These are phyloP conservation scores for Parascedosporium putredinis DNA, from an alignment of 2,329 filamentous ascomycete species.

Conservation along the genomic window DNA sequence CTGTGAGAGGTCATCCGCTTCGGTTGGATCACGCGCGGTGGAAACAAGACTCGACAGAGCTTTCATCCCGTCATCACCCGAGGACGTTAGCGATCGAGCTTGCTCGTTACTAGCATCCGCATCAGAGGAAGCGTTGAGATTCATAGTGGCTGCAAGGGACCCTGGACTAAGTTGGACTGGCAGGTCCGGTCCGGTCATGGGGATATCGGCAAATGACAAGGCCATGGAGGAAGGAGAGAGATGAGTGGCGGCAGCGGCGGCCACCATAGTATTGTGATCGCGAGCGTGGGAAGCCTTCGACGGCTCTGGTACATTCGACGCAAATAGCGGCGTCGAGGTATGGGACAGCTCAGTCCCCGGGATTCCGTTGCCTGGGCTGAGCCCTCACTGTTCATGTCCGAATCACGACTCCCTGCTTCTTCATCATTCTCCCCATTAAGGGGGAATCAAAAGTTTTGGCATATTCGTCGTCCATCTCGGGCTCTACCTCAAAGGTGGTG, in stretches of 20 bases:
- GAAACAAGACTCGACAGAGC: background rate
- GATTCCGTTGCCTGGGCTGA: conserved; percentile 16
- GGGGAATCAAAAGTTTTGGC: conserved; percentile 41
- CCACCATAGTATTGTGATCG: background rate
- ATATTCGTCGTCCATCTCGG: conserved; percentile 35
- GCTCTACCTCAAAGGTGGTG: conserved; percentile 16
- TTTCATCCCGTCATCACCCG: background rate
- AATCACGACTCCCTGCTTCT: conserved; percentile 10
- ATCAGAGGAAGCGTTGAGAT: background rate
- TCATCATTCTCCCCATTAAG: conserved; percentile 25
- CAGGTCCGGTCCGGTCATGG: background rate
- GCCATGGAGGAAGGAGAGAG: background rate
- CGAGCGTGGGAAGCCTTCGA: conserved; percentile 11
- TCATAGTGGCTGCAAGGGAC: background rate
- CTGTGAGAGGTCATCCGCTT: background rate
- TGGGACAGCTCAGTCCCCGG: conserved; percentile 18
- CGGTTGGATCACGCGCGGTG: background rate
- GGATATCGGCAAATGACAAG: conserved; percentile 5
- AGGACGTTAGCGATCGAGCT: background rate
- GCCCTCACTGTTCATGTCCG: conserved; percentile 14
- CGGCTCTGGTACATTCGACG: conserved; percentile 14
- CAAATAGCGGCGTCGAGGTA: conserved; percentile 16
- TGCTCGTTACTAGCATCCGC: background rate
- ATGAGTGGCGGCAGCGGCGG: background rate
- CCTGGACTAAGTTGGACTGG: conserved; percentile 1